Evolutionary conservation across 164 flowering plant species (phyloP), one percentile per base, ranked within the genome.

Genomic region (Kalanchoe fedtschenkoi): DNA sequence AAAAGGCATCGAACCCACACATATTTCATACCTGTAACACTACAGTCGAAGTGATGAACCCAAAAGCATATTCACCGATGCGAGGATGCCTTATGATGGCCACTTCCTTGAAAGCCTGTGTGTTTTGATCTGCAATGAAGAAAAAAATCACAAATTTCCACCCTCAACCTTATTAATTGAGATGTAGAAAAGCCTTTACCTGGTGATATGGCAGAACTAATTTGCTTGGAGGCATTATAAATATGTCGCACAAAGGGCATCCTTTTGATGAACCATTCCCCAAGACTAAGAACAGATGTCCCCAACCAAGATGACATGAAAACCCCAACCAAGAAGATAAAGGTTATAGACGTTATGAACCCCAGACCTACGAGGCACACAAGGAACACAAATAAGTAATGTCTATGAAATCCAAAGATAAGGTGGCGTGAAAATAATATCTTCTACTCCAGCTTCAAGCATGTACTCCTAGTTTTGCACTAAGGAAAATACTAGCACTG

Each of bases 41-140:
- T 26, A 89, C 86, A 51, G 87, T 62, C 28, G 96, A 86, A 62
- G 96, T 89, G 69, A 89, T 89, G 76, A 89, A 89, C 55, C 96
- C 96, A 78, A 89, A 81, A 59, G 96, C 96, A 76, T 89, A 89
- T 85, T 89, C 96, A 70, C 96, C 96, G 66, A 89, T 71, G 32
- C 91, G 89, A 54, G 96, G 96, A 80, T 89, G 96, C 73, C 92
- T 84, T 61, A 89, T 86, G 66, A 89, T 86, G 63, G 92, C 96
- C 58, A 89, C 96, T 77, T 89, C 96, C 77, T 89, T 89, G 69
- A 89, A 89, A 44, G 96, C 96, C 53, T 86, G 92, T 0, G 86
- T 72, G 62, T 87, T 89, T 74, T 89, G 96, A 75, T 85, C 96
- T 89, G 85, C 30, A 76, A 51, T 33, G 60, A 47, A 34, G 11